Evolutionary conservation across 352 stramenopile genomes (phyloP), one percentile per base, ranked within the genome.

Genomic region (Phytophthora hybrid): DNA sequence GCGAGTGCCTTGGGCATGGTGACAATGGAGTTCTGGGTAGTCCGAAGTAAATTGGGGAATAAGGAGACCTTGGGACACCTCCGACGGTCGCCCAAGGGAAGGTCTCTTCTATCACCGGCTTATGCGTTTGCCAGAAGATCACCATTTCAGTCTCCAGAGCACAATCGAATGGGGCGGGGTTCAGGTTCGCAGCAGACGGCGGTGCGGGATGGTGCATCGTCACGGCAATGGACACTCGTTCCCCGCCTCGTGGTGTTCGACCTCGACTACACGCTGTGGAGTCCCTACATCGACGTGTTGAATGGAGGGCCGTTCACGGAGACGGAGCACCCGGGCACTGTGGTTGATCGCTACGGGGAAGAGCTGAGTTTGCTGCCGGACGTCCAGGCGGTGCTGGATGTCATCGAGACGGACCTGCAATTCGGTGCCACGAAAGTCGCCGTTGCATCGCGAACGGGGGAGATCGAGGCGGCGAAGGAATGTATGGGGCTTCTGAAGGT

Each of bases 241-340:
- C 87, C 87, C 4, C 69, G 65, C 18, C 84, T 94, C 58, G 83
- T 91, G 53, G 82, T 93, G 13, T 93, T 93, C 51, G 85, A 93
- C 47, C 68, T 93, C 41, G 84, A 94, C 76, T 92, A 90, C 72
- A 94, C 69, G 7, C 63, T 92, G 34, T 94, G 90, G 88, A 83
- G 85, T 53, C 89, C 89, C 2, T 89, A 94, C 74, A 94, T 97
- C 85, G 94, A 95, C 69, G 86, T 94, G 70, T 75, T 97, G 56
- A 74, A 86, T 62, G 88, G 88, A 51, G 76, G 85, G 47, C 84
- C 82, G 46, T 94, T 95, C 83, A 76, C 67, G 55, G 86, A 89
- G 63, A 71, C 44, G 76, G 14, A 76, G 60, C 34, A 83, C 80
- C 7, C 74, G 3, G 88, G 93, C 66, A 78, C 88, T 29, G 78